Evolutionary conservation across 1,139 yeast genomes (phyloP).

Genomic region (Ashbya aceris): DNA sequence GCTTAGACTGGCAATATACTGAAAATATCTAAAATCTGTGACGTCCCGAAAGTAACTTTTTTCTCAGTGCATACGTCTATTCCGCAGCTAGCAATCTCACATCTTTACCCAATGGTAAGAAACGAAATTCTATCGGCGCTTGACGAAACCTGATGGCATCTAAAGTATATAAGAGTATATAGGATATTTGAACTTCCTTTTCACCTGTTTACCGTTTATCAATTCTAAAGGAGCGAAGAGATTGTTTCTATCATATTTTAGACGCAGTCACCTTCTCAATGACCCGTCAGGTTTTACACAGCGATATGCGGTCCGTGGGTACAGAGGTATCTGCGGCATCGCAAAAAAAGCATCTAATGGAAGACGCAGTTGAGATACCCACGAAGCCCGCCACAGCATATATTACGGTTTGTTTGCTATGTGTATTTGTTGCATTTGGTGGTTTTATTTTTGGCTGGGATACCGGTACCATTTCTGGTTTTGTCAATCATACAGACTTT

Average conservation of each 20-base stretch:
- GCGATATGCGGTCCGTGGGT: background rate
- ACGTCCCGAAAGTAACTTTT: too few species aligned
- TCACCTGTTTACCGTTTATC: background rate
- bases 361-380: conserved; percentile 15
- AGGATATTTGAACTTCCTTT: background rate
- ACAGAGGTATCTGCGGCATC: background rate
- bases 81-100: too few species aligned
- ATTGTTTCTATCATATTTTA: background rate
- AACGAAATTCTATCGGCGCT: too few species aligned
- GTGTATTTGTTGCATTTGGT: conserved; percentile 49
- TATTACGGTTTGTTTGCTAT: conserved; percentile 33
- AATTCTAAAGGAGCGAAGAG: background rate
- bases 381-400: conserved; percentile 16
- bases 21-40: too few species aligned
- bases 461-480: conserved; percentile 71
- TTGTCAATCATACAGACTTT: conserved; percentile 61
- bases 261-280: background rate
- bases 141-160: too few species aligned
- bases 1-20: too few species aligned
- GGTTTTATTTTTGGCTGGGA: conserved; percentile 67
- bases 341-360: conserved; percentile 8
- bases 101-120: too few species aligned
- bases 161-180: background rate
- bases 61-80: too few species aligned
- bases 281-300: background rate